phyloP scores from a whole-genome alignment of 108 stramenopile genomes.

The Nitzschia putrida region DNA sequence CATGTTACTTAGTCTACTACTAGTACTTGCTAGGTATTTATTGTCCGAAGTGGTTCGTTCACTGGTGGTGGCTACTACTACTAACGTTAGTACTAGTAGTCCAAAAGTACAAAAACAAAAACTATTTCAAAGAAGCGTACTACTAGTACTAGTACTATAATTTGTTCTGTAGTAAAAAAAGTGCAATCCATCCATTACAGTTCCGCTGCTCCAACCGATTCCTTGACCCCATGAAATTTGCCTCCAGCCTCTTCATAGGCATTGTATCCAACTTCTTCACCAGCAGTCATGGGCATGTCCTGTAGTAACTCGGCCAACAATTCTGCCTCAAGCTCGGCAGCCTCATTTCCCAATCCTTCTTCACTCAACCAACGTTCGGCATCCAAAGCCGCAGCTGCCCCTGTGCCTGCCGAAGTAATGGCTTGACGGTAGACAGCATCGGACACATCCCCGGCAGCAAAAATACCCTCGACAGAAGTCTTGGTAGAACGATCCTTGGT shows the following conservation, averaged over 20 bases:
- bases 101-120: too few relatives aligned
- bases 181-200: too few relatives aligned
- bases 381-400: conserved; percentile 94
- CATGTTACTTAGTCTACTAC: too few relatives aligned
- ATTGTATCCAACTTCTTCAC: conserved; percentile 57
- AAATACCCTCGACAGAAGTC: conserved; percentile 90
- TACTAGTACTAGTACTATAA: too few relatives aligned
- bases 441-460: conserved; percentile 94
- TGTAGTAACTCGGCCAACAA: conserved; percentile 77
- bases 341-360: conserved; percentile 87
- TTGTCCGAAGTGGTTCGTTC: too few relatives aligned
- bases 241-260: conserved; percentile 84
- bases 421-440: conserved; percentile 95
- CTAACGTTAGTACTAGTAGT: too few relatives aligned
- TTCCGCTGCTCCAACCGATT: conserved; percentile 62
- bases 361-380: conserved; percentile 93
- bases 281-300: conserved; percentile 21
- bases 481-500: conserved; percentile 60
- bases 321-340: conserved; percentile 82
- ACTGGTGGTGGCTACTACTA: too few relatives aligned
- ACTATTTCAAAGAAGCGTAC: too few relatives aligned
- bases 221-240: conserved; percentile 74
- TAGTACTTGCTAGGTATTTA: too few relatives aligned
- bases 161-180: too few relatives aligned
- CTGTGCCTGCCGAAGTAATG: conserved; percentile 92